Evolutionary conservation across 1,284 basidiomycete species (phyloP).

Genomic region (Ganoderma boninense): DNA sequence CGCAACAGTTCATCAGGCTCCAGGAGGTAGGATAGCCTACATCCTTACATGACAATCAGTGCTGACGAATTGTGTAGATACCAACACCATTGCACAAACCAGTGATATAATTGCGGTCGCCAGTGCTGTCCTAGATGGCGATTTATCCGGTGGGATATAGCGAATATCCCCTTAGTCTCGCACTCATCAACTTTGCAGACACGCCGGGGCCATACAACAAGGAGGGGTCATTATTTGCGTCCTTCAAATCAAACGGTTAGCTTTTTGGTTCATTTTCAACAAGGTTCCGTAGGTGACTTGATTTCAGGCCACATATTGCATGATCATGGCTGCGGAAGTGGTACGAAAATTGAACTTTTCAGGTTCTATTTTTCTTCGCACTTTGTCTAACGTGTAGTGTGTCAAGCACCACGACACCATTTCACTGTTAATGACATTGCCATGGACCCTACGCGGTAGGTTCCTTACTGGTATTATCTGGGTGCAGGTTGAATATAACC

Average conservation of each 20-base stretch:
- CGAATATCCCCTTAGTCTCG: background rate
- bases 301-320: conserved; percentile 18
- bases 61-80: conserved; percentile 14
- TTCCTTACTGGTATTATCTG: background rate
- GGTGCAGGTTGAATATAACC: background rate
- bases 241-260: conserved; percentile 11
- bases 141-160: conserved; percentile 17
- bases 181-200: conserved; percentile 11
- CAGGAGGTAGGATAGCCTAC: conserved; percentile 1
- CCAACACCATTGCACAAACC: conserved; percentile 29
- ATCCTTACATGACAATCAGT: background rate
- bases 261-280: no score
- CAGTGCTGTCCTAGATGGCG: conserved; percentile 29
- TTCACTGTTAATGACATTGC: conserved; percentile 37
- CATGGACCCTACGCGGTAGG: conserved; percentile 36
- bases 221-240: conserved; percentile 25
- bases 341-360: background rate
- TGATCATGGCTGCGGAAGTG: conserved; percentile 17
- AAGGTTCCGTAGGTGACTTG: background rate
- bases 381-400: background rate
- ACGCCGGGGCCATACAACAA: conserved; percentile 29
- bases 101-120: conserved; percentile 25
- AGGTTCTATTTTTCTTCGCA: background rate
- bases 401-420: conserved; percentile 6
- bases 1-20: conserved; percentile 12